These are phyloP conservation scores for Phytophthora colocasiae DNA, from an alignment of 352 stramenopile species.

Conservation along the genomic window DNA sequence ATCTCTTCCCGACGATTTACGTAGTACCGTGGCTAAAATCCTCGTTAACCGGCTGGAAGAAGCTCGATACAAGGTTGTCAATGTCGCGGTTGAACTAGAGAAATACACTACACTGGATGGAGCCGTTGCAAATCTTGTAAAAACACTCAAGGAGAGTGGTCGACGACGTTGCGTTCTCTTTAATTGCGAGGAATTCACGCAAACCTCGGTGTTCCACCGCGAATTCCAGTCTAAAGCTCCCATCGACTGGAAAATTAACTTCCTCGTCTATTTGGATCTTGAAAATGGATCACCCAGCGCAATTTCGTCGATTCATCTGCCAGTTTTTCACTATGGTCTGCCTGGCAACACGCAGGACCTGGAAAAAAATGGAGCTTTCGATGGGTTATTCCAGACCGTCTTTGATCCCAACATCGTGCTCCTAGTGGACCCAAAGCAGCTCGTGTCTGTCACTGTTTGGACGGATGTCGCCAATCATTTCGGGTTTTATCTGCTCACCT, in stretches of 20 bases:
- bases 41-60: constrained; percentile 20
- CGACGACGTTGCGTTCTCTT: constrained; percentile 39
- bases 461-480: constrained; percentile 25
- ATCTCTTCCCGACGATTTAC: neutral
- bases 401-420: constrained; percentile 48
- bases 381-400: constrained; percentile 33
- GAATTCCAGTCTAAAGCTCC: constrained; percentile 27
- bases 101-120: constrained; percentile 1
- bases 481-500: constrained; percentile 34
- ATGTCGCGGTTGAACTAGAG: constrained; percentile 29
- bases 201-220: constrained; percentile 15
- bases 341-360: constrained; percentile 2
- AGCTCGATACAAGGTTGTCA: constrained; percentile 42
- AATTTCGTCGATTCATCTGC: constrained; percentile 12
- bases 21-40: constrained; percentile 11
- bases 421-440: constrained; percentile 29
- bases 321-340: constrained; percentile 17
- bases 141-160: constrained; percentile 23
- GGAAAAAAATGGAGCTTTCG: constrained; percentile 8
- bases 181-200: constrained; percentile 28
- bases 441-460: constrained; percentile 10
- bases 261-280: constrained; percentile 21
- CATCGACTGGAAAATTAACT: constrained; percentile 32
- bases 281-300: neutral
- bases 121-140: constrained; percentile 19